These are phyloP conservation scores for Suillus sp. DNA, from an alignment of 768 basidiomycete genomes.

Conservation along the genomic window DNA sequence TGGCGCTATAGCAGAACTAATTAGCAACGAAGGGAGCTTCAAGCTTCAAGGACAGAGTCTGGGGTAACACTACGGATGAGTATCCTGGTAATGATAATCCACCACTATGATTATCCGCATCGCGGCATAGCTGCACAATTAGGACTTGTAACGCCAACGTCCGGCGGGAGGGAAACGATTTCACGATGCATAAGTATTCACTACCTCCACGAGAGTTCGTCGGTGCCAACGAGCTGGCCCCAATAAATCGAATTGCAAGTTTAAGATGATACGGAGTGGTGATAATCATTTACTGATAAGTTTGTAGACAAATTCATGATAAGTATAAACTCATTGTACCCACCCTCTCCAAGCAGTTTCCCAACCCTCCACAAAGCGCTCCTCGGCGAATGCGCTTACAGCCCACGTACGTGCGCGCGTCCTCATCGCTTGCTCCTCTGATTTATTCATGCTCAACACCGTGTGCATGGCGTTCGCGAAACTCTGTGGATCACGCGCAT, in stretches of 20 bases:
- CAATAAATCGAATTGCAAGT: background rate
- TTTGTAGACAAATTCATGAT: background rate
- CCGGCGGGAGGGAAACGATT: too few relatives aligned
- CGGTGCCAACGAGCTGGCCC: background rate
- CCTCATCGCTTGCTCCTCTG: constrained; percentile 64
- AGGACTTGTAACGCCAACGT: too few relatives aligned
- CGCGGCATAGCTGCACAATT: too few relatives aligned
- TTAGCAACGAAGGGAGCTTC: too few relatives aligned
- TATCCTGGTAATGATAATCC: too few relatives aligned
- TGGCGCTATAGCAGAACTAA: too few relatives aligned
- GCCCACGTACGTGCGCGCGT: constrained; percentile 71
- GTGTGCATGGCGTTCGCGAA: constrained; percentile 71
- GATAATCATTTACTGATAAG: background rate
- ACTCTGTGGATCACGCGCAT: constrained; percentile 63
- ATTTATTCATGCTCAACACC: constrained; percentile 56
- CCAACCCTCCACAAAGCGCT: constrained; percentile 80
- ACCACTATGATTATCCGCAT: too few relatives aligned
- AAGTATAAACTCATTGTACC: constrained; percentile 10
- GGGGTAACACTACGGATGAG: too few relatives aligned
- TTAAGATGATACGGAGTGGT: background rate
- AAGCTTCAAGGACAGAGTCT: too few relatives aligned
- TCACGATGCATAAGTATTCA: background rate
- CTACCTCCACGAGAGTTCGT: background rate
- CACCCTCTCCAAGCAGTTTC: constrained; percentile 55
- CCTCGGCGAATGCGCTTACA: constrained; percentile 70